Base-by-base conservation (phyloP, 179 eudicot species). In the Actinidia chinensis region DNA sequence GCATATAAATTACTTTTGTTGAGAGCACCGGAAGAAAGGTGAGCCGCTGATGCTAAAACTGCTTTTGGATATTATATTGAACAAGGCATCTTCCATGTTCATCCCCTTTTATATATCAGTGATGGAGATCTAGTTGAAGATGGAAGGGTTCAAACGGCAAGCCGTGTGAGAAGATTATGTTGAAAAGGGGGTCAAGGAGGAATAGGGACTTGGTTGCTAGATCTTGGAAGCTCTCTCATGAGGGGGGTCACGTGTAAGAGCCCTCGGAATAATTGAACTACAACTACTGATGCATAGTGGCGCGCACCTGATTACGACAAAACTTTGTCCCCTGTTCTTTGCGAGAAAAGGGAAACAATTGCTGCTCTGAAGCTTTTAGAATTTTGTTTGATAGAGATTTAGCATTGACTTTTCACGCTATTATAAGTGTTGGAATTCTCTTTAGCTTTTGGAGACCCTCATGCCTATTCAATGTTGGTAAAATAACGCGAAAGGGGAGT, bases 211-310 rank as follows among this genome's bases (percentile, higher is more conserved):
- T 95, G 78, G 88, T 82, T 86, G 86, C 85, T 47, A 89, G 85
- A 91, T 95, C 65, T 85, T 95, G 87, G 98, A 93, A 82, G 90
- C 95, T 75, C 87, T 95, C 72, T 93, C 25, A 61, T 89, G 86
- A 88, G 98, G 87, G n/a, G n/a, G 98, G 98, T 70, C 98, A 95
- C 78, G 97, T 91, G 3, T 98, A 93, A 85, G 98, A 84, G 98
- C 98, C 54, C 83, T 95, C 23, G 98, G 93, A 75, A 76, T 98
- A 79, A 93, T 95, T 56, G 98, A 95, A 43, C 80, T n/a, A n/a
- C n/a, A n/a, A n/a, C n/a, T 93, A 66, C 81, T 95, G 51, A 82
- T 91, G 91, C 93, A 89, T 20, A 88, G 77, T 73, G 98, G 98
- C 7, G 85, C 82, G 81, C 79, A 8, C 89, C 89, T 44, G 87